These are phyloP conservation scores for Cystofilobasidium macerans DNA, from an alignment of 768 basidiomycete genomes.

Conservation along the genomic window DNA sequence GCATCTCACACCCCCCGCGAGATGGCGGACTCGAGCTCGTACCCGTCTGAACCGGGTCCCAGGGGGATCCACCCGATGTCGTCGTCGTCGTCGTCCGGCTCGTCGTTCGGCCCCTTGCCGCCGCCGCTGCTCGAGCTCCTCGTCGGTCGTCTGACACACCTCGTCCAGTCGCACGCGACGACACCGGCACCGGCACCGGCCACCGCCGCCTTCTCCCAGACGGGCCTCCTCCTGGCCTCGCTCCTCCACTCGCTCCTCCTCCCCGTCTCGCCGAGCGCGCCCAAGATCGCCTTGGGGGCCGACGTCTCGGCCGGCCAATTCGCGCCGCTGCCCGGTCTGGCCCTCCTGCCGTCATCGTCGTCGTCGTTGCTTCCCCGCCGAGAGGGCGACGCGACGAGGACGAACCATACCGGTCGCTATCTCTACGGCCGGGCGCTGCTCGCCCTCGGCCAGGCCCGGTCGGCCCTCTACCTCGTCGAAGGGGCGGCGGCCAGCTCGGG, in stretches of 20 bases:
- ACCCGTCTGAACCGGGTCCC: too few relatives aligned
- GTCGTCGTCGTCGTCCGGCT: too few relatives aligned
- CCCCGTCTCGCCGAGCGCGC: neutral
- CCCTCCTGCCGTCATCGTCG: neutral
- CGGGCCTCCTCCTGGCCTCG: constrained; percentile 13
- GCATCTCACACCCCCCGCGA: too few relatives aligned
- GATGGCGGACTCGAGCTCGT: too few relatives aligned
- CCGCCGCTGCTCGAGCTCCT: too few relatives aligned
- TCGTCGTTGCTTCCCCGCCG: too few relatives aligned
- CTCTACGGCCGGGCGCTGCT: constrained; percentile 70
- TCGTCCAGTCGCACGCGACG: constrained; percentile 11
- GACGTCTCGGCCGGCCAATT: too few relatives aligned
- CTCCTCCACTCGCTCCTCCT: constrained; percentile 23
- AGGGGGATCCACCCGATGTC: too few relatives aligned
- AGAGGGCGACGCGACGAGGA: constrained; percentile 49
- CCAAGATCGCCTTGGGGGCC: too few relatives aligned
- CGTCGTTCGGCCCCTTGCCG: too few relatives aligned
- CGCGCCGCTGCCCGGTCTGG: too few relatives aligned
- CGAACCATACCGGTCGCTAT: constrained; percentile 71
- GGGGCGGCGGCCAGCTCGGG: constrained; percentile 11
- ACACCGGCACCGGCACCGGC: neutral
- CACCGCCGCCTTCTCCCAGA: too few relatives aligned
- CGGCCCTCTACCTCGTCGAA: constrained; percentile 56
- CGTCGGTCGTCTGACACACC: constrained; percentile 1
- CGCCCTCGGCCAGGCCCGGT: constrained; percentile 57